Conservation (phyloP, 306 rosid species). For the Canavalia ensiformis region DNA sequence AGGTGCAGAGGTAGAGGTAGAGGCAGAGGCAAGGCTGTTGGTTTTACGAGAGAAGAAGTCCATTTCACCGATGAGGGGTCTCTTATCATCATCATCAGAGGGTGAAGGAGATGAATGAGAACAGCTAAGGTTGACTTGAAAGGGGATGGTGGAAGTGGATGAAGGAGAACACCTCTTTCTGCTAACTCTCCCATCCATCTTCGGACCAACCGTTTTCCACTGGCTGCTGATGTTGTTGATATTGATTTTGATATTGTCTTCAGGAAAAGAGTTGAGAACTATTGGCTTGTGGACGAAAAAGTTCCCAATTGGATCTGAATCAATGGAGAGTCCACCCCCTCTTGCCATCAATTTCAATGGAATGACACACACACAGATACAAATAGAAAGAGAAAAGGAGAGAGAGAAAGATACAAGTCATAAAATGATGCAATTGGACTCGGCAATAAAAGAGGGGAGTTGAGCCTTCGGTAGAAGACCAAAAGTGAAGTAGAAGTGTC, state of each 20-base stretch:
- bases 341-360: conserved; percentile 69
- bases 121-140: conserved; percentile 69
- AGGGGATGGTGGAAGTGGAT: conserved; percentile 51
- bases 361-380: conserved; percentile 41
- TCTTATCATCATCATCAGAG: conserved; percentile 35
- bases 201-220: not conserved
- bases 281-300: conserved; percentile 58
- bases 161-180: conserved; percentile 44
- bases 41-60: conserved; percentile 69
- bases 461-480: conserved; percentile 66
- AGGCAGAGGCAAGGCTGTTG: conserved; percentile 8
- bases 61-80: conserved; percentile 64
- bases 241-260: conserved; percentile 35
- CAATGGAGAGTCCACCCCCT: conserved; percentile 90
- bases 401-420: conserved; percentile 47
- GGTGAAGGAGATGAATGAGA: conserved; percentile 43
- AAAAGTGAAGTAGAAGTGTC: conserved; percentile 32
- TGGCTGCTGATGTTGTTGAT: not conserved
- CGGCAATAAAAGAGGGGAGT: conserved; percentile 80
- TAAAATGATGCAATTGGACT: conserved; percentile 75
- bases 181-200: conserved; percentile 51
- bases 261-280: conserved; percentile 74
- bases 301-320: conserved; percentile 75
- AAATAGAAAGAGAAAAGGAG: conserved; percentile 39
- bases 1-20: conserved; percentile 40